Conservation (phyloP, 352 stramenopile genomes). For the Blastocystis sp. region DNA sequence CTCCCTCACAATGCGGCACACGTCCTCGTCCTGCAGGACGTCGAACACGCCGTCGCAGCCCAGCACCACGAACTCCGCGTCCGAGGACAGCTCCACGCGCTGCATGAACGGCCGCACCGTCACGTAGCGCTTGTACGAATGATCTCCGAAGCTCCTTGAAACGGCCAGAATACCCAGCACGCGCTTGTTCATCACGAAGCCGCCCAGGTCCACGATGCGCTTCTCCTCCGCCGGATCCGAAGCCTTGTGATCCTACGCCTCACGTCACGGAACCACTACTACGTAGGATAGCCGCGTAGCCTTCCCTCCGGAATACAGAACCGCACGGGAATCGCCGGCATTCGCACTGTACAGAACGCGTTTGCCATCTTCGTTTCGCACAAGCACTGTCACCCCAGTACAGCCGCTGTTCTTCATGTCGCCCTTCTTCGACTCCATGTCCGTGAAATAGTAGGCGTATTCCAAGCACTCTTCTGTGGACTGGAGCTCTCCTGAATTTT, state of each 20-base stretch:
- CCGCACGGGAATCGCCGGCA: conserved; percentile 63
- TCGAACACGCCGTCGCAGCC: conserved; percentile 68
- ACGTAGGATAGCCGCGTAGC: conserved; percentile 53
- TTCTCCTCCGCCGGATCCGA: conserved; percentile 46
- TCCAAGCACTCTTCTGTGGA: conserved; percentile 59
- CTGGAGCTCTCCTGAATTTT: conserved; percentile 8
- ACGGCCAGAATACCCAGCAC: conserved; percentile 59
- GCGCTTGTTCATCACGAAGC: conserved; percentile 64
- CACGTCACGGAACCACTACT: neutral
- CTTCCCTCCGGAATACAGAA: conserved; percentile 46
- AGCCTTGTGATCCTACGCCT: conserved; percentile 67
- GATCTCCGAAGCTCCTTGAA: conserved; percentile 68
- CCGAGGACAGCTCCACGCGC: conserved; percentile 21
- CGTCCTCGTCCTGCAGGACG: conserved; percentile 62
- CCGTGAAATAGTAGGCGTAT: conserved; percentile 60
- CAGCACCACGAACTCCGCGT: conserved; percentile 52
- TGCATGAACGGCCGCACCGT: conserved; percentile 30
- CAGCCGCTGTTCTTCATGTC: conserved; percentile 57
- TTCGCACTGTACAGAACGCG: conserved; percentile 67
- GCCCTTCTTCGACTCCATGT: conserved; percentile 68
- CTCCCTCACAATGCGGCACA: conserved; percentile 10
- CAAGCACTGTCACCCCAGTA: conserved; percentile 39
- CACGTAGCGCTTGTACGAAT: conserved; percentile 65
- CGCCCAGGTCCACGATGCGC: conserved; percentile 25
- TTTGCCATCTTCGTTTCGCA: conserved; percentile 52